Conservation (phyloP, 768 basidiomycete genomes). For the Suillus lakei region DNA sequence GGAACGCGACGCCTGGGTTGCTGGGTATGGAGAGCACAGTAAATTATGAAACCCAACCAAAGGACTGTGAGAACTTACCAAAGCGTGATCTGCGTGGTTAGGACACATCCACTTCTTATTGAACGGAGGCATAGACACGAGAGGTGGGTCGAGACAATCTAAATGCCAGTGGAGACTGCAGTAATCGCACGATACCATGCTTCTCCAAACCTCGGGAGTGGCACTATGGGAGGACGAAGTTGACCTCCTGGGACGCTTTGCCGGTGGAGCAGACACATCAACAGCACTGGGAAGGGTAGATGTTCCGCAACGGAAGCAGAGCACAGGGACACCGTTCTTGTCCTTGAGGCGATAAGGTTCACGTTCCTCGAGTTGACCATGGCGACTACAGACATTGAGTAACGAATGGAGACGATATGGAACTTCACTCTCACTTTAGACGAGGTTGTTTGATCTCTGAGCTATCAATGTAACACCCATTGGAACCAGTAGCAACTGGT, state of each 20-base stretch:
- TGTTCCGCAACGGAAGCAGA: slow-evolving; percentile 89
- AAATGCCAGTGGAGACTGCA: slow-evolving; percentile 96
- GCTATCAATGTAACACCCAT: slow-evolving; percentile 84
- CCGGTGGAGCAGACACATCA: slow-evolving; percentile 54
- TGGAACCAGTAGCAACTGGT: slow-evolving; percentile 76
- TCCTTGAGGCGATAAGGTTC: slow-evolving; percentile 89
- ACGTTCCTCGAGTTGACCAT: slow-evolving; percentile 88
- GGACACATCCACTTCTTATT: slow-evolving; percentile 99
- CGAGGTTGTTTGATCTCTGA: slow-evolving; percentile 78
- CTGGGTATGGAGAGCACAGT: slow-evolving; percentile 42
- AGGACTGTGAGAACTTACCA: slow-evolving; percentile 56
- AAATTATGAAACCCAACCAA: neutral
- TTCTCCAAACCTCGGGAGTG: slow-evolving; percentile 62
- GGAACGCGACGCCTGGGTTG: slow-evolving; percentile 81
- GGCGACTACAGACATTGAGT: slow-evolving; percentile 56
- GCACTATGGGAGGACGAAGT: slow-evolving; percentile 41
- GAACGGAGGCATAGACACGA: slow-evolving; percentile 82
- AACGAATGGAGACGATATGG: slow-evolving; percentile 6
- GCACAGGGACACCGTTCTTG: slow-evolving; percentile 78
- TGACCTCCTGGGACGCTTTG: slow-evolving; percentile 59
- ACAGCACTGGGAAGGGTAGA: slow-evolving; percentile 70
- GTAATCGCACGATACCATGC: slow-evolving; percentile 93
- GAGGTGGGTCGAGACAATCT: slow-evolving; percentile 93
- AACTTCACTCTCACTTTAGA: slow-evolving; percentile 67
- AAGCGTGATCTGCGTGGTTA: slow-evolving; percentile 86